Base-by-base conservation (phyloP, 768 basidiomycete species). In the Auriscalpium vulgare region DNA sequence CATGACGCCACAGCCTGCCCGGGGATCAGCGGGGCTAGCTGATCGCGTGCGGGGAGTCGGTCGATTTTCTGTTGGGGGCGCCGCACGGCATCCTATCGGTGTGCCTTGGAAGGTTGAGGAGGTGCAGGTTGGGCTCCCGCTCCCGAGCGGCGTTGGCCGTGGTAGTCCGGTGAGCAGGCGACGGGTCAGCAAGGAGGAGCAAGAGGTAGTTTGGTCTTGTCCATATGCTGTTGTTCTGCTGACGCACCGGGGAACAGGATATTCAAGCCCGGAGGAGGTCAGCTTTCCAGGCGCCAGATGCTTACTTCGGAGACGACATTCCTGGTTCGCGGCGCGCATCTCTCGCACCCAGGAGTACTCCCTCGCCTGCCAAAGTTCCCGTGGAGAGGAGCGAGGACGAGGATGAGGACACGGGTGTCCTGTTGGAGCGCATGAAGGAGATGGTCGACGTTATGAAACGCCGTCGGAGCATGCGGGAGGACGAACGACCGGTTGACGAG, bases 241-340 rank as follows among this genome's bases (percentile, higher is more conserved):
- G 10, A 10, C 51, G 14, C 8, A 11, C 19, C 19, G 29, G 8
- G 40, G n/a, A 40, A 34, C 54, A 80, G 75, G 84, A 82, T 0
- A 86, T 87, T 44, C 77, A 78, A 59, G 84, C 84, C 53, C 77
- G 85, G 9, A 70, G 85, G 23, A 74, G 78, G 10, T 85, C 83
- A 53, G 85, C 84, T 0, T 65, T 85, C 40, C 72, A 69, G 3
- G 69, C 74, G 59, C 65, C 80, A 56, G 71, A 77, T 66, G 53
- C 62, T 17, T 80, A 80, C 64, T 83, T 79, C 66, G 73, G 69
- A 17, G 79, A 75, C 19, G 76, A 78, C 17, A 72, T 78, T 13
- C 83, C 84, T 1, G 83, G 82, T 1, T 72, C 81, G 9, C 70
- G 68, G 67, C 67, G 63, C 66, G 66, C 65, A 58, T 65, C 67